These are phyloP conservation scores for Naganishia sp. DNA, from an alignment of 1,284 basidiomycete genomes.

Conservation along the genomic window DNA sequence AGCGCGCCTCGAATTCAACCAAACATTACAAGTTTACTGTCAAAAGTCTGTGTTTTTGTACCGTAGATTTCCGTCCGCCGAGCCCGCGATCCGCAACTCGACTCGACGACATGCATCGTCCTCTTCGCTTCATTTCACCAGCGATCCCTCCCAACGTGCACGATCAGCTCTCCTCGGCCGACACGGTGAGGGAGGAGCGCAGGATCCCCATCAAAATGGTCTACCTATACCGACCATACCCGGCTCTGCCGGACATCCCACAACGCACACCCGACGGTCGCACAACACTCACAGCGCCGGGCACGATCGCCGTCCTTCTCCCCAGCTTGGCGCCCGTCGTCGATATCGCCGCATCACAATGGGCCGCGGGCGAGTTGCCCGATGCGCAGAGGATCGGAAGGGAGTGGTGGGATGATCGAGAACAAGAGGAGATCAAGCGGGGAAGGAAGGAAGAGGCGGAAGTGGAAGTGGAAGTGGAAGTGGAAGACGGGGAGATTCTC, in stretches of 20 bases:
- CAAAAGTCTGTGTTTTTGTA: too few relatives aligned
- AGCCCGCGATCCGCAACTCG: too few relatives aligned
- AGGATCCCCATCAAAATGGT: not conserved
- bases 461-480: not conserved
- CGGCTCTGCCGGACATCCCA: not conserved
- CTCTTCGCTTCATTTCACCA: too few relatives aligned
- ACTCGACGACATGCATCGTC: too few relatives aligned
- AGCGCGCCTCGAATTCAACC: too few relatives aligned
- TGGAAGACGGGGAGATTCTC: conserved; percentile 18
- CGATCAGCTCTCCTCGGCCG: too few relatives aligned
- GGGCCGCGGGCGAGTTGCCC: conserved; percentile 18
- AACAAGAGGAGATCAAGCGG: not conserved
- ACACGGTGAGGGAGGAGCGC: too few relatives aligned
- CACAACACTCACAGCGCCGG: not conserved
- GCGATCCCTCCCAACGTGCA: too few relatives aligned
- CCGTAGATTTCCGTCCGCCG: too few relatives aligned
- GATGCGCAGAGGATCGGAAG: not conserved
- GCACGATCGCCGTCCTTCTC: conserved; percentile 6
- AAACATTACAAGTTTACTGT: too few relatives aligned
- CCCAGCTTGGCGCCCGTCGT: not conserved
- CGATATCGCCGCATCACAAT: conserved; percentile 7
- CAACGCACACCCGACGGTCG: not conserved
- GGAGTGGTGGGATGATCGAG: conserved; percentile 6
- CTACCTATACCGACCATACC: conserved; percentile 18
- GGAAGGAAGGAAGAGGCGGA: not conserved